A percentile compares a stretch with the other conserved stretches of the same genome.
Conservation (phyloP, 2,329 filamentous ascomycete species). For the Phialophora expanda region DNA sequence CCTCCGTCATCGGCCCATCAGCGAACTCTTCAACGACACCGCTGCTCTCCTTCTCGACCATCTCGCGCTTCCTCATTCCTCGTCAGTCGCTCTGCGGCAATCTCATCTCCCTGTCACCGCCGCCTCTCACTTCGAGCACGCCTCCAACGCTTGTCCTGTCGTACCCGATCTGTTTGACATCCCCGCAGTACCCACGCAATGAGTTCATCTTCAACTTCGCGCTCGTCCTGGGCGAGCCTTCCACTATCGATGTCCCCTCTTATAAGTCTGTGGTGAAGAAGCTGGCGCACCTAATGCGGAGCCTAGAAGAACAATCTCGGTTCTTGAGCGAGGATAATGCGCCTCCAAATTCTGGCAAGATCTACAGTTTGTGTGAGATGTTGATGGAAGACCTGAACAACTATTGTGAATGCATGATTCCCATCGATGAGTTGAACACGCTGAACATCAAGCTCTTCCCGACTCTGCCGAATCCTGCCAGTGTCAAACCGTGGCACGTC, state of each 20-base stretch:
- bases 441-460: constrained; percentile 97
- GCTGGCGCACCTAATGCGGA: constrained; percentile 81
- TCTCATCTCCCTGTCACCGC: constrained; percentile 65
- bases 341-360: constrained; percentile 55
- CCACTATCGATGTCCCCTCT: constrained; percentile 66
- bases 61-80: constrained; percentile 93
- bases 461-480: constrained; percentile 74
- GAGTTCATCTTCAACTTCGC: constrained; percentile 99
- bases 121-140: constrained; percentile 40
- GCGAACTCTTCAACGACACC: constrained; percentile 53
- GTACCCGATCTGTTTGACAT: constrained; percentile 84
- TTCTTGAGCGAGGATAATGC: constrained; percentile 65
- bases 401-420: constrained; percentile 98
- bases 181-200: constrained; percentile 83
- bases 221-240: constrained; percentile 70
- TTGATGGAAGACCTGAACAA: constrained; percentile 93
- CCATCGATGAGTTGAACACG: constrained; percentile 94
- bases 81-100: constrained; percentile 94
- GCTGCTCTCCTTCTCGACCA: constrained; percentile 81
- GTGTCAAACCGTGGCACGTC: constrained; percentile 86
- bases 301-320: constrained; percentile 87
- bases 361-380: constrained; percentile 77
- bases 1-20: constrained; percentile 33
- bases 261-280: constrained; percentile 87
- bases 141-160: constrained; percentile 79